Percentiles rank a stretch among this genome's conserved stretches.
Conservation (phyloP, 2,329 filamentous ascomycete genomes). For the Cordyceps javanica region DNA sequence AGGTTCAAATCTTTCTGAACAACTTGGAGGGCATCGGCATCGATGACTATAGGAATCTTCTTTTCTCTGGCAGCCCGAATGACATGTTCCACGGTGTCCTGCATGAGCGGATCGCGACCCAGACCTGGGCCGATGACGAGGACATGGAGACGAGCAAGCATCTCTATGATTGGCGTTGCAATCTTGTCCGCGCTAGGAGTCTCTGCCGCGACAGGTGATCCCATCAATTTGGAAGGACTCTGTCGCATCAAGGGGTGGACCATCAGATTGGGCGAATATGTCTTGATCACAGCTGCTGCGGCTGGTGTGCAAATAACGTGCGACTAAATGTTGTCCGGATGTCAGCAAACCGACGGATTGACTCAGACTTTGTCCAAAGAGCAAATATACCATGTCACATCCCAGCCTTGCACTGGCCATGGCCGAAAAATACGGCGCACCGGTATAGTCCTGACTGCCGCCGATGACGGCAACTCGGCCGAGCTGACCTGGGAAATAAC, state of each 20-base stretch:
- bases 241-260: constrained; percentile 94
- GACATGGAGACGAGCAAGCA: constrained; percentile 84
- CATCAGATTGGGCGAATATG: constrained; percentile 97
- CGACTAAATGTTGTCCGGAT: constrained; percentile 43
- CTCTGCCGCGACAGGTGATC: constrained; percentile 30
- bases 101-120: constrained; percentile 84
- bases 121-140: constrained; percentile 90
- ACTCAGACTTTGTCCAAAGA: not conserved
- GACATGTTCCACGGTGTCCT: constrained; percentile 73
- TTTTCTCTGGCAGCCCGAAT: constrained; percentile 69
- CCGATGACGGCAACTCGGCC: constrained; percentile 91
- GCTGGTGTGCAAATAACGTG: constrained; percentile 94
- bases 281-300: constrained; percentile 86
- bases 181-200: constrained; percentile 46
- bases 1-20: constrained; percentile 71
- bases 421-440: constrained; percentile 94
- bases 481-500: constrained; percentile 65
- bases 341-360: not conserved
- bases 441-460: constrained; percentile 92
- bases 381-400: constrained; percentile 68
- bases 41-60: constrained; percentile 75
- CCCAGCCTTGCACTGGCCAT: constrained; percentile 91
- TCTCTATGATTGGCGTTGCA: constrained; percentile 62
- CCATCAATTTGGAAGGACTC: constrained; percentile 42
- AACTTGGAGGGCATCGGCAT: constrained; percentile 81